Evolutionary conservation across 495 filamentous ascomycete species (phyloP), one percentile per base, ranked within the genome.

Genomic region (Penicillium diatomitis): DNA sequence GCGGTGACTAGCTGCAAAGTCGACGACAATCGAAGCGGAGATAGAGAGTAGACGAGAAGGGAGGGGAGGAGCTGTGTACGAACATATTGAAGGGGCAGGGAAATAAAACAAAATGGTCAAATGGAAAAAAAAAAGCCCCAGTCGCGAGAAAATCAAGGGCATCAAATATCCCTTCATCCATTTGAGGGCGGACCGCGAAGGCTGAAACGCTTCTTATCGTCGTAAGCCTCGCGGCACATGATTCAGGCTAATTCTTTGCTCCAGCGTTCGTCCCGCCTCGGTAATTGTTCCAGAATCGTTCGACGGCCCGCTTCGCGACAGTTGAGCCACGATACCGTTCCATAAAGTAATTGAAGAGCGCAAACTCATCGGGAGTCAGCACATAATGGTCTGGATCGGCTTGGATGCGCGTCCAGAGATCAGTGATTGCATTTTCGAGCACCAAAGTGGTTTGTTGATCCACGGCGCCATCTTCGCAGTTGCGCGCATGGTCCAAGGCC

Each of bases 331-430:
- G 56, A 53, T 81, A 88, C 2, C 79, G 75, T 20, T 66, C 54
- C 38, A 83, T 79, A 61, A 81, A 88, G 58, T 81, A 90, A 63
- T 72, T 90, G 75, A 90, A 88, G 30, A 92, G 70, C 10, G 84
- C 77, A 52, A 88, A 89, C 60, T 92, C 86, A 55, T 85, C 76
- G 45, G 72, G 69, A 7, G 65, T 77, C 65, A 90, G 78, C 10
- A 89, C 57, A 62, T 88, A 90, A 6, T 62, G 62, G n/a, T 76
- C 65, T 4, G 80, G 83, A 35, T 80, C 64, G 4, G 67, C 68
- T 45, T 79, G 52, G 29, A 92, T 69, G 48, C 73, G 81, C 5
- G 49, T 55, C 85, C 84, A 88, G 41, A 90, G 70, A 29, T 76
- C 70, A 3, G 55, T 50, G 20, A 88, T 64, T 27, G 78, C 79